Percentiles rank a stretch among this genome's conserved stretches.
Conservation (phyloP, 2,329 filamentous ascomycete genomes). For the Diplocarpon rosae region DNA sequence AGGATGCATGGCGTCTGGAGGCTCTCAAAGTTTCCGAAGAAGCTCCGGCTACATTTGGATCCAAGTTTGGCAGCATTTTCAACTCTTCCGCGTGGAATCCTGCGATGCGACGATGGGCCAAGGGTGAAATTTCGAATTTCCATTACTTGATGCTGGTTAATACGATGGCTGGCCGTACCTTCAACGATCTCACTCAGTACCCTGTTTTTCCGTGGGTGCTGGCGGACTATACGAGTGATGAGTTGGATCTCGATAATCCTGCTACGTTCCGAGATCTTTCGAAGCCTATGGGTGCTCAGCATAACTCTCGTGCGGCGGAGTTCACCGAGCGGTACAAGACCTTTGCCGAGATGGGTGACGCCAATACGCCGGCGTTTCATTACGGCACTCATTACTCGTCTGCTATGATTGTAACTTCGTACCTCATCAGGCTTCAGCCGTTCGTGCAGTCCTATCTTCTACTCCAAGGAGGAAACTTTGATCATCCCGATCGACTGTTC, state of each 20-base stretch:
- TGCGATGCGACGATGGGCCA: conserved; percentile 79
- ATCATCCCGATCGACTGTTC: conserved; percentile 91
- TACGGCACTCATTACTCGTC: conserved; percentile 99
- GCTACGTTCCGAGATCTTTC: conserved; percentile 81
- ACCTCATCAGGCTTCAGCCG: conserved; percentile 86
- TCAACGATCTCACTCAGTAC: conserved; percentile 97
- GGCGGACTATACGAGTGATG: conserved; percentile 89
- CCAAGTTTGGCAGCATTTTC: conserved; percentile 87
- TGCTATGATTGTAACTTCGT: conserved; percentile 96
- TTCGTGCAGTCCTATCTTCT: conserved; percentile 94
- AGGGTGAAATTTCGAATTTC: conserved; percentile 94
- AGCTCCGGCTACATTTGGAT: conserved; percentile 55
- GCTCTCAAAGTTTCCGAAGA: conserved; percentile 60
- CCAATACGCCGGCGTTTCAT: conserved; percentile 69
- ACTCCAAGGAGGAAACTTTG: conserved; percentile 90
- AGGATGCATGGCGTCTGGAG: conserved; percentile 88
- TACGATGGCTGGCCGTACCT: conserved; percentile 90
- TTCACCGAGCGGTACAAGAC: conserved; percentile 78
- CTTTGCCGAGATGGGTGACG: conserved; percentile 81
- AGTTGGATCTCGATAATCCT: conserved; percentile 77
- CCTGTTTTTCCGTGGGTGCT: conserved; percentile 97
- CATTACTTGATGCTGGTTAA: conserved; percentile 98
- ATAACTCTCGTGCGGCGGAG: conserved; percentile 59
- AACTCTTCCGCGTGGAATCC: conserved; percentile 72
- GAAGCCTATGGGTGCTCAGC: conserved; percentile 94